Conservation (phyloP, 1,139 yeast species). For the Wickerhamiella infanticola region DNA sequence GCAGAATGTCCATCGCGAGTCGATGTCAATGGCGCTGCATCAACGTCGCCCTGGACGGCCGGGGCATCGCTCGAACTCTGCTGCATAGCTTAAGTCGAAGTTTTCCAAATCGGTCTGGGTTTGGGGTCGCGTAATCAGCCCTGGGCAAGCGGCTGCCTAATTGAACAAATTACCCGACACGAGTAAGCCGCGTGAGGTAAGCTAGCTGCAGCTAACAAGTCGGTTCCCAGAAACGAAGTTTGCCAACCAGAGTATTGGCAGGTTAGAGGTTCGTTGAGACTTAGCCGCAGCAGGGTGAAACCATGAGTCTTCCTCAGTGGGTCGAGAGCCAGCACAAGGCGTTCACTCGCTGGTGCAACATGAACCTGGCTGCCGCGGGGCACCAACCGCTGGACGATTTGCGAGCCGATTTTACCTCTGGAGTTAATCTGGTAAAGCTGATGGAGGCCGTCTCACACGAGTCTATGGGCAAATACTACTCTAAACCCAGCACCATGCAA, state of each 20-base stretch:
- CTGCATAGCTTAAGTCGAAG: too few relatives aligned
- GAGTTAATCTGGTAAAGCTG: slow-evolving; percentile 25
- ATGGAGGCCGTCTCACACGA: slow-evolving; percentile 28
- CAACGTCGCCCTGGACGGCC: background rate
- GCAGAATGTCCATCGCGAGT: slow-evolving; percentile 30
- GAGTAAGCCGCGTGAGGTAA: too few relatives aligned
- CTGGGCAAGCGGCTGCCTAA: too few relatives aligned
- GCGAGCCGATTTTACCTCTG: slow-evolving; percentile 21
- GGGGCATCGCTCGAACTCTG: too few relatives aligned
- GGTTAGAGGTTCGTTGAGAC: background rate
- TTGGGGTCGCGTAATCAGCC: too few relatives aligned
- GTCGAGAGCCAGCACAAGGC: slow-evolving; percentile 28
- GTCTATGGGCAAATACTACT: slow-evolving; percentile 25
- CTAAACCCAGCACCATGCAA: slow-evolving; percentile 36
- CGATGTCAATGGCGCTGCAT: slow-evolving; percentile 22
- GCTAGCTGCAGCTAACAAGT: background rate
- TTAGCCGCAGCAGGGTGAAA: background rate
- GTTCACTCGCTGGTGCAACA: slow-evolving; percentile 27
- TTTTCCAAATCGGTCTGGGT: too few relatives aligned
- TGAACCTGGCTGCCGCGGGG: slow-evolving; percentile 20
- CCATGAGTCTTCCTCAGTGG: slow-evolving; percentile 21
- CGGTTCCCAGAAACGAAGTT: background rate
- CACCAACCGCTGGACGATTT: slow-evolving; percentile 20
- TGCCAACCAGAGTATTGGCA: background rate
- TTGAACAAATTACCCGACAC: too few relatives aligned